These are phyloP conservation scores for Syzygium malaccense DNA, from an alignment of 441 rosid genomes.

Conservation along the genomic window DNA sequence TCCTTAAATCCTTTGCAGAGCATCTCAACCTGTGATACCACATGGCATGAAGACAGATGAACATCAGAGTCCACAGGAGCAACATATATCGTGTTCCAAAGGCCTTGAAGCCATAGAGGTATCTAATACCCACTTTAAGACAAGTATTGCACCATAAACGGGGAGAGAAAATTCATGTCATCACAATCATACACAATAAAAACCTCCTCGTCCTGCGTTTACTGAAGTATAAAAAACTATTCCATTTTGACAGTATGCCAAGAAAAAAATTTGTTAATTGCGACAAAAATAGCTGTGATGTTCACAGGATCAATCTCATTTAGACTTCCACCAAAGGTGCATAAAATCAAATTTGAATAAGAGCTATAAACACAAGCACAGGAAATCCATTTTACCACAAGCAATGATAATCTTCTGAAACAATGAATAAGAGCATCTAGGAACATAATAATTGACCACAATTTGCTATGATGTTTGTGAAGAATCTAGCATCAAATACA, in stretches of 20 bases:
- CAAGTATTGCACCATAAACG: neutral
- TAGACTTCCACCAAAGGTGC: neutral
- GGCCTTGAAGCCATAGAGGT: neutral
- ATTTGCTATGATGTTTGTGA: neutral
- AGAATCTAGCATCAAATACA: neutral
- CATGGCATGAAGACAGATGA: neutral
- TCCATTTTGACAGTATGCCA: neutral
- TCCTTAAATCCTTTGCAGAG: conserved; percentile 65
- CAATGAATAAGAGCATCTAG: neutral
- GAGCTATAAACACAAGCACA: neutral
- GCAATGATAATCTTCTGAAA: neutral
- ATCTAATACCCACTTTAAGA: neutral
- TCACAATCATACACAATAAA: neutral
- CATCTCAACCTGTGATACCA: conserved; percentile 55
- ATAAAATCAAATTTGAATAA: neutral
- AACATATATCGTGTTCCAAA: neutral
- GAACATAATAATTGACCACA: neutral
- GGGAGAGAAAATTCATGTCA: neutral
- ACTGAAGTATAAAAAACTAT: neutral
- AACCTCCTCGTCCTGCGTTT: neutral
- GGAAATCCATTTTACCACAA: neutral
- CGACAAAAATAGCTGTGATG: neutral
- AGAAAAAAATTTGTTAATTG: neutral
- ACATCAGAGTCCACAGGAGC: neutral
- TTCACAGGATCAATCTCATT: neutral